A percentile compares a stretch with the other conserved stretches of the same genome.
phyloP scores from a whole-genome alignment of 2,329 filamentous ascomycete genomes.

The Claviceps capensis region DNA sequence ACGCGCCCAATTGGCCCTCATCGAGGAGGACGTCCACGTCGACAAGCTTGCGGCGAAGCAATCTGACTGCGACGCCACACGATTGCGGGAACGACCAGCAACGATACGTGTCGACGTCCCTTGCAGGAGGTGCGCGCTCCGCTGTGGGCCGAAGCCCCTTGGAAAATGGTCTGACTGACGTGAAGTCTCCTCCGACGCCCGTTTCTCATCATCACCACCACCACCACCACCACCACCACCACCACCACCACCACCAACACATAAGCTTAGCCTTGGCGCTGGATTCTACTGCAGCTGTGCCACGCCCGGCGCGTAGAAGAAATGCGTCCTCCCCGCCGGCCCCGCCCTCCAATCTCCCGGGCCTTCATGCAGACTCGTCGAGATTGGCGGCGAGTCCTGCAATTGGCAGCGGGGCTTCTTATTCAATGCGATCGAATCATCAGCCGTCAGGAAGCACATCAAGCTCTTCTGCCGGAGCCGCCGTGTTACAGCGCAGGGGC shows the following conservation, averaged over 20 bases:
- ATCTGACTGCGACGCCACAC: constrained; percentile 31
- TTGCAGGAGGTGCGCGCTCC: constrained; percentile 14
- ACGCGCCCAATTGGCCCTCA: constrained; percentile 19
- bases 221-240: background rate
- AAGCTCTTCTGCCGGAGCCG: constrained; percentile 24
- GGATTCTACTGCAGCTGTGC: constrained; percentile 9
- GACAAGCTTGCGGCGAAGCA: constrained; percentile 42
- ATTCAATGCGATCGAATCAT: constrained; percentile 21
- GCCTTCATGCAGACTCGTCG: constrained; percentile 39
- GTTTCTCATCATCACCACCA: background rate
- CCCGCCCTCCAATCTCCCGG: constrained; percentile 35
- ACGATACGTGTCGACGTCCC: constrained; percentile 41
- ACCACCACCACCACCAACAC: constrained; percentile 4
- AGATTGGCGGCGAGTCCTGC: constrained; percentile 34
- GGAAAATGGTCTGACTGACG: background rate
- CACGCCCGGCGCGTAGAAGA: constrained; percentile 22
- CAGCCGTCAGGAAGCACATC: constrained; percentile 30
- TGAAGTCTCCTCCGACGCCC: constrained; percentile 4
- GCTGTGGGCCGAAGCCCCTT: constrained; percentile 16
- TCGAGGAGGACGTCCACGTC: constrained; percentile 39
- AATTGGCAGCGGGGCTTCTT: constrained; percentile 23
- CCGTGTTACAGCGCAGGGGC: constrained; percentile 24
- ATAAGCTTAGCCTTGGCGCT: constrained; percentile 4
- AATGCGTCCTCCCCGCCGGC: constrained; percentile 43
- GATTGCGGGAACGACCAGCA: constrained; percentile 26